Evolutionary conservation across 1,284 basidiomycete species (phyloP).

Genomic region (Farysia itapuensis): DNA sequence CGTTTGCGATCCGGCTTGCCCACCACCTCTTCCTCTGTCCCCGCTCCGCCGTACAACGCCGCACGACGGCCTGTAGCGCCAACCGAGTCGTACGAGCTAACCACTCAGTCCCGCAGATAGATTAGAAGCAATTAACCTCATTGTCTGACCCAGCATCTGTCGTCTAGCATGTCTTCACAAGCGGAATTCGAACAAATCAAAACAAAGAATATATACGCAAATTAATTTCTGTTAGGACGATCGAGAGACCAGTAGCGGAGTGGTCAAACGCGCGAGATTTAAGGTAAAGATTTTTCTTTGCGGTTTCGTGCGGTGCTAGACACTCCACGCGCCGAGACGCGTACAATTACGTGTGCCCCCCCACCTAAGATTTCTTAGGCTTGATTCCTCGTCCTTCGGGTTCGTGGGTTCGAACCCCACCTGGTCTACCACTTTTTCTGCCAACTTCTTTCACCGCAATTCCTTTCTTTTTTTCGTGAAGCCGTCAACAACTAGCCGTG

Average conservation of each 20-base stretch:
- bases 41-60: constrained; percentile 16
- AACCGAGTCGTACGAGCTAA: constrained; percentile 32
- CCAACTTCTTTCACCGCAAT: not conserved
- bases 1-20: constrained; percentile 22
- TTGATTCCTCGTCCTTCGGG: constrained; percentile 1
- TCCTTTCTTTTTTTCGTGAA: not conserved
- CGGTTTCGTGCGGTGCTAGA: too few species aligned
- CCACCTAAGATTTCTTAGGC: too few species aligned
- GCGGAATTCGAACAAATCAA: too few species aligned
- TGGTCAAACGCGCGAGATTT: not conserved
- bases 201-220: too few species aligned
- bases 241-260: not conserved
- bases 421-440: constrained; percentile 1
- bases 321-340: not conserved
- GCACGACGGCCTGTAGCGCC: constrained; percentile 6
- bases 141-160: too few species aligned
- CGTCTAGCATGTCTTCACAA: too few species aligned
- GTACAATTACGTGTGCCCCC: not conserved
- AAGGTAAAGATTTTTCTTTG: not conserved
- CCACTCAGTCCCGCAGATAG: constrained; percentile 12
- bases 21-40: constrained; percentile 4
- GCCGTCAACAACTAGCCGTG: not conserved
- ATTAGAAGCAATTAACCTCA: too few species aligned
- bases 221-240: too few species aligned
- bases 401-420: constrained; percentile 4